phyloP scores from a whole-genome alignment of 2,329 filamentous ascomycete genomes.

The Colletotrichum sp. region DNA sequence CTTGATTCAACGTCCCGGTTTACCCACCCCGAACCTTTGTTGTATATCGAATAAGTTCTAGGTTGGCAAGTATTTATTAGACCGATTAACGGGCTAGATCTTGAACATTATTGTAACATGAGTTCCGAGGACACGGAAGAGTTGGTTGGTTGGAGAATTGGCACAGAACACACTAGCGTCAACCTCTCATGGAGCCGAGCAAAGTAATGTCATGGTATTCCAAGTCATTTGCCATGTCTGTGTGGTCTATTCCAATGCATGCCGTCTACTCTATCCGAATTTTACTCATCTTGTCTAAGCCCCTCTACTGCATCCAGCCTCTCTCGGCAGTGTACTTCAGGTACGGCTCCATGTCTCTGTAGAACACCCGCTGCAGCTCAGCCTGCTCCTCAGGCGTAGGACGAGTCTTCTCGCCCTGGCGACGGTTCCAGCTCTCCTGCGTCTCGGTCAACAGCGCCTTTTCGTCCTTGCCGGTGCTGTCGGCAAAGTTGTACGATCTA shows the following conservation, averaged over 20 bases:
- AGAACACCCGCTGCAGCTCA: conserved; percentile 44
- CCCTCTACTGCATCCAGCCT: conserved; percentile 18
- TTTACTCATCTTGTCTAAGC: not conserved
- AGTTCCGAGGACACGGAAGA: not conserved
- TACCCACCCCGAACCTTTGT: no score
- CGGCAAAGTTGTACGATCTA: conserved; percentile 69
- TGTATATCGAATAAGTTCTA: no score
- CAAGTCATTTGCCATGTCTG: not conserved
- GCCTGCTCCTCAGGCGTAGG: conserved; percentile 52
- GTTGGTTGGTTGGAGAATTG: not conserved
- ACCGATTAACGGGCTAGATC: not conserved
- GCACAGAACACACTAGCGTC: not conserved
- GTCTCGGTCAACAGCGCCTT: conserved; percentile 55
- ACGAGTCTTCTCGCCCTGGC: conserved; percentile 43
- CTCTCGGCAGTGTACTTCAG: conserved; percentile 34
- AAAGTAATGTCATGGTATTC: not conserved
- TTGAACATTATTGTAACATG: not conserved
- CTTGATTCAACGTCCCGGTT: no score
- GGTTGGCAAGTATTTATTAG: not conserved
- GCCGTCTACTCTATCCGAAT: not conserved
- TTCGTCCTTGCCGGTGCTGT: conserved; percentile 53
- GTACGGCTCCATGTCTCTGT: conserved; percentile 39
- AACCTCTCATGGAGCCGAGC: not conserved
- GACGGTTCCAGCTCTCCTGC: conserved; percentile 48
- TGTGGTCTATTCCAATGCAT: not conserved